These are phyloP conservation scores for Candida chilensis DNA, from an alignment of 805 yeast species.

Conservation along the genomic window DNA sequence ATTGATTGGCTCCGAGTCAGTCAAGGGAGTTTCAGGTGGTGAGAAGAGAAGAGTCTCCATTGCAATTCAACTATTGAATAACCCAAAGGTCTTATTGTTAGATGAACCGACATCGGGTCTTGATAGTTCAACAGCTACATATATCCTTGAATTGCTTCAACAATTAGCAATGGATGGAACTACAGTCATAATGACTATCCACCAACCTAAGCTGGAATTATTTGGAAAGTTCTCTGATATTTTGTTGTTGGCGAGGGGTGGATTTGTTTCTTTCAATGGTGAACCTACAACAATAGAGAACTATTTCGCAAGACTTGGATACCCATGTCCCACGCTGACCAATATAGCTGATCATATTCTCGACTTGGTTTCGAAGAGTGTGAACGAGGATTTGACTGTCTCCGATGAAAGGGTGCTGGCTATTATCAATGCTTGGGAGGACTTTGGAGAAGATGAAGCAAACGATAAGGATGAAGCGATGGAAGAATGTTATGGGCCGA, in stretches of 20 bases:
- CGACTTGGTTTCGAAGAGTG: constrained; percentile 20
- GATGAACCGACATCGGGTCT: constrained; percentile 39
- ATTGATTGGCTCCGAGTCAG: constrained; percentile 7
- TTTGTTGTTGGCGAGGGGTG: constrained; percentile 29
- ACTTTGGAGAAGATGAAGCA: background rate
- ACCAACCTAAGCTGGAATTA: constrained; percentile 31
- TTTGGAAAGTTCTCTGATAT: constrained; percentile 23
- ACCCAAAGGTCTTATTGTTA: constrained; percentile 27
- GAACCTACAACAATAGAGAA: constrained; percentile 8
- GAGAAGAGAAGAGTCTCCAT: constrained; percentile 34
- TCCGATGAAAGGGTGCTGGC: constrained; percentile 8
- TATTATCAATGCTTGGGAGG: background rate
- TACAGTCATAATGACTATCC: constrained; percentile 31
- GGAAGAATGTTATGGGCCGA: no score
- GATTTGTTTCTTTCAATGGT: constrained; percentile 27
- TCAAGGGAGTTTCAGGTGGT: constrained; percentile 19
- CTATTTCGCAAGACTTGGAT: constrained; percentile 14
- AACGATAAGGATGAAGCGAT: no score
- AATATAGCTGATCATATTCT: constrained; percentile 27
- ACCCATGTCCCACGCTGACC: constrained; percentile 2
- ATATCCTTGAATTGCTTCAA: constrained; percentile 20
- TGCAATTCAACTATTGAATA: constrained; percentile 27
- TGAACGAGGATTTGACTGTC: constrained; percentile 13
- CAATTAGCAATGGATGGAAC: constrained; percentile 17
- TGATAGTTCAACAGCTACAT: constrained; percentile 27